These are phyloP conservation scores for Ligustrum vulgare DNA, from an alignment of 257 asterid genomes.

Conservation along the genomic window DNA sequence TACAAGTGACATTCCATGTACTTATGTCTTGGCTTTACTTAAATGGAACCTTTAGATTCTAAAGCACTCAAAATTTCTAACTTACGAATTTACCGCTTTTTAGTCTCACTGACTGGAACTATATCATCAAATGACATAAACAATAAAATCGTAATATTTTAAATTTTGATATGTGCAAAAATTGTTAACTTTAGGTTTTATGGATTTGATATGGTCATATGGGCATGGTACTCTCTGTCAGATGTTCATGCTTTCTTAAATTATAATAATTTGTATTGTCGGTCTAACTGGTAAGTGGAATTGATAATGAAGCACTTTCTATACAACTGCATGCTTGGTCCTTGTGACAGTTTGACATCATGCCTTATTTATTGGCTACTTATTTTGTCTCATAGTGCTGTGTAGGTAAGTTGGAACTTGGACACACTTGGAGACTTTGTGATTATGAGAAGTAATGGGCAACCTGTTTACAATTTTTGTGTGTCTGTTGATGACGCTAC, in stretches of 20 bases:
- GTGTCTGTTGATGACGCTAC: conserved; percentile 97
- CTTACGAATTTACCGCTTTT: background rate
- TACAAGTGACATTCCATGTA: background rate
- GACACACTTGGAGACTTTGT: conserved; percentile 98
- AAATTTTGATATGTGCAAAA: background rate
- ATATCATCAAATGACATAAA: background rate
- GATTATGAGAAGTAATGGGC: conserved; percentile 99
- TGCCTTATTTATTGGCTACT: conserved; percentile 26
- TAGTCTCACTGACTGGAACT: background rate
- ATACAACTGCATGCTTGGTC: conserved; percentile 2
- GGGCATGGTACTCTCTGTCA: background rate
- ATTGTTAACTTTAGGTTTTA: background rate
- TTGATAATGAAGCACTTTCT: conserved; percentile 2
- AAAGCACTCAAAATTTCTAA: background rate
- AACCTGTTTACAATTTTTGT: conserved; percentile 96
- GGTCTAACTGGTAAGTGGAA: background rate
- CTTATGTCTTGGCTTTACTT: background rate
- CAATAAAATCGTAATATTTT: background rate
- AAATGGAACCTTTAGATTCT: background rate
- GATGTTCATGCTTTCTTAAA: background rate
- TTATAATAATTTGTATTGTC: background rate
- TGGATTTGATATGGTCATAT: background rate
- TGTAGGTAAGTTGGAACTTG: conserved; percentile 88
- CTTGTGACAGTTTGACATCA: conserved; percentile 11
- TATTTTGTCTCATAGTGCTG: conserved; percentile 54